These are phyloP conservation scores for Irpex sp. DNA, from an alignment of 1,284 basidiomycete genomes.

Conservation along the genomic window DNA sequence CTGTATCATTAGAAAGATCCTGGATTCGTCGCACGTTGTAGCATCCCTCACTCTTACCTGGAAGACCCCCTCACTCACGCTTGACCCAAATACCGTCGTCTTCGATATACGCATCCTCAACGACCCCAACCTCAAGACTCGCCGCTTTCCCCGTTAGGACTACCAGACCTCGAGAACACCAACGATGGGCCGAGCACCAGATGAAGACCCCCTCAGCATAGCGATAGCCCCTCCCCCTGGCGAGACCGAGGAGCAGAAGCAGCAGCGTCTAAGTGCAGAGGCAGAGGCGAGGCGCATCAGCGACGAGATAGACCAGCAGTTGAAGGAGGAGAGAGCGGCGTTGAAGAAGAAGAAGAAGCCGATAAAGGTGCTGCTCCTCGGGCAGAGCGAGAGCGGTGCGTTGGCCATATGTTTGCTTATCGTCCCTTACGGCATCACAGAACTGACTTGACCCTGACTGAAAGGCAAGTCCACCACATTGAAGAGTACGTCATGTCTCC, in stretches of 20 bases:
- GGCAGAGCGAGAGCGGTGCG: conserved; percentile 69
- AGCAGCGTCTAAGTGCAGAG: conserved; percentile 41
- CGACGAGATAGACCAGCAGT: conserved; percentile 58
- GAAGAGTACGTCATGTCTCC: conserved; percentile 34
- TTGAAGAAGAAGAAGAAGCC: conserved; percentile 45
- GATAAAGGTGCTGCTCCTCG: conserved; percentile 56
- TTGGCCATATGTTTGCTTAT: conserved; percentile 9
- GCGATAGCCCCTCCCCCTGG: conserved; percentile 45
- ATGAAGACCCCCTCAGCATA: conserved; percentile 46
- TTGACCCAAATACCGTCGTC: too few species aligned
- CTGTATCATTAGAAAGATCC: not conserved
- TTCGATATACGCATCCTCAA: not conserved
- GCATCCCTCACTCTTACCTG: not conserved
- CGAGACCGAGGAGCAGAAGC: conserved; percentile 39
- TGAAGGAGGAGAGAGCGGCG: conserved; percentile 42
- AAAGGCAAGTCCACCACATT: conserved; percentile 48
- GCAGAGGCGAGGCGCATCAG: conserved; percentile 50
- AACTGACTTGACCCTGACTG: not conserved
- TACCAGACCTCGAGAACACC: too few species aligned
- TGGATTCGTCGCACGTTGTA: not conserved
- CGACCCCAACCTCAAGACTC: not conserved
- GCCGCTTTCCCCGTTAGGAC: not conserved
- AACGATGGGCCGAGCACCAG: conserved; percentile 25
- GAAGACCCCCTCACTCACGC: too few species aligned
- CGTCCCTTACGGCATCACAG: not conserved